phyloP scores from a whole-genome alignment of 2,329 filamentous ascomycete species.

The Zalaria obscura region DNA sequence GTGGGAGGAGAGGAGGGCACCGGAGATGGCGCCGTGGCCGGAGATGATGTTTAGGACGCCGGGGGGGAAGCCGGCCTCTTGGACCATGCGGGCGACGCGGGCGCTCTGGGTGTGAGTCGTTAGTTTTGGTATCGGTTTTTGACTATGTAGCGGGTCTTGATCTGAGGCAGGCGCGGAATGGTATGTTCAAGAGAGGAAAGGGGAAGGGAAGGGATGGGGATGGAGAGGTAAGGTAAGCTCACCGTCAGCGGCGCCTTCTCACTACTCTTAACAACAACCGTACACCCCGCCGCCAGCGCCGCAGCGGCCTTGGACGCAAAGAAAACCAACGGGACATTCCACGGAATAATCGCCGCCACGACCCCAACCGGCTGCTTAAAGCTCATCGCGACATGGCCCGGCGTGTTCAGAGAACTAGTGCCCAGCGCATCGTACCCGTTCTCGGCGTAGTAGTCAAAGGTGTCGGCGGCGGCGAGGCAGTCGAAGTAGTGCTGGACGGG shows the following conservation, averaged over 20 bases:
- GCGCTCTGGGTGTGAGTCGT: no score
- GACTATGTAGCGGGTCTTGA: no score
- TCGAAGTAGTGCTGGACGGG: conserved; percentile 27
- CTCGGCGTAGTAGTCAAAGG: conserved; percentile 29
- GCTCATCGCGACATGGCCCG: conserved; percentile 30
- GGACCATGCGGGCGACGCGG: conserved; percentile 19
- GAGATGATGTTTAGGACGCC: conserved; percentile 27
- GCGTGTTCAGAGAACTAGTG: conserved; percentile 33
- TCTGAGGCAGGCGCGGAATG: no score
- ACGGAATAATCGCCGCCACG: conserved; percentile 43
- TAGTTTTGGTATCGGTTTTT: no score
- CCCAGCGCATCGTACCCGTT: conserved; percentile 28
- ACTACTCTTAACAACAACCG: conserved; percentile 46
- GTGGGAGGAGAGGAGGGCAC: conserved; percentile 15
- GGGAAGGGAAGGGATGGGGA: no score
- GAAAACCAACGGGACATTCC: conserved; percentile 38
- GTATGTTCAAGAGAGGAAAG: no score
- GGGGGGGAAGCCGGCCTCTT: conserved; percentile 27
- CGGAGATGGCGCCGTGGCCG: conserved; percentile 17
- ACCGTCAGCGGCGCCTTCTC: conserved; percentile 49
- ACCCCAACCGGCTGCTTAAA: conserved; percentile 38
- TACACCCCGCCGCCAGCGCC: conserved; percentile 45
- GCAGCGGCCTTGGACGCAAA: conserved; percentile 42
- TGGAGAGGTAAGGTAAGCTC: conserved; percentile 10
- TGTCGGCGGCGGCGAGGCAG: conserved; percentile 18